Base-by-base conservation (phyloP, 1,284 basidiomycete genomes). In the Peniophora sp. region DNA sequence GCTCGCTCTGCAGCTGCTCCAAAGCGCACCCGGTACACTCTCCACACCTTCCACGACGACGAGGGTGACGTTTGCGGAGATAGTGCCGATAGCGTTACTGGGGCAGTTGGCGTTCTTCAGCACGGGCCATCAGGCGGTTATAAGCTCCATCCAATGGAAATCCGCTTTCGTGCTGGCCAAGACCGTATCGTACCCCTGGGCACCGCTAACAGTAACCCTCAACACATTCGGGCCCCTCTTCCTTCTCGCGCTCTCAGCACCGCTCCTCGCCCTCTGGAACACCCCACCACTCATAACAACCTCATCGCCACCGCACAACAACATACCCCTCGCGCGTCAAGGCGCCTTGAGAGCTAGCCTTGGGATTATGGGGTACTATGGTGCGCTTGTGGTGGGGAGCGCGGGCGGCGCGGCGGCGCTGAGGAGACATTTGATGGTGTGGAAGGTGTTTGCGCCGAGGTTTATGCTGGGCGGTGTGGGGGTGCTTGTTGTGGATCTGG, bases 401-500 rank as follows among this genome's bases (percentile, higher is more conserved):
- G 84, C 91, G 3, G 65, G 82, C 3, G 86, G 84, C 53, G 85
- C 92, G 0, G 86, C 88, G 2, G 79, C 83, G 62, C 72, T 98
- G 50, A 68, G 93, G 51, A 67, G 96, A 39, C 97, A 99, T 67
- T 67, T 99, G 57, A 98, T 99, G 95, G 93, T 98, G 35, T 99
- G 96, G 93, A 98, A 98, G 69, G 86, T 97, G 3, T 99, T 98
- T 64, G 94, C 94, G 24, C 97, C 97, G 48, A 73, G 95, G 53
- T 96, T 95, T 64, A 95, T 97, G 85, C 65, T 81, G 14, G 86
- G 80, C 0, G 88, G 77, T 0, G 62, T 73, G 3, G 70, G 70
- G 15, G 57, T 86, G 24, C 35, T 81, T 3, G 73, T 71, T 2
- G 74, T 83, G 2, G 85, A 88, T 64, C 37, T 77, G 0, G 81